Percentiles rank a stretch among this genome's conserved stretches.
These are phyloP conservation scores for Telopea speciosissima DNA, from an alignment of 177 flowering plant species.

Conservation along the genomic window DNA sequence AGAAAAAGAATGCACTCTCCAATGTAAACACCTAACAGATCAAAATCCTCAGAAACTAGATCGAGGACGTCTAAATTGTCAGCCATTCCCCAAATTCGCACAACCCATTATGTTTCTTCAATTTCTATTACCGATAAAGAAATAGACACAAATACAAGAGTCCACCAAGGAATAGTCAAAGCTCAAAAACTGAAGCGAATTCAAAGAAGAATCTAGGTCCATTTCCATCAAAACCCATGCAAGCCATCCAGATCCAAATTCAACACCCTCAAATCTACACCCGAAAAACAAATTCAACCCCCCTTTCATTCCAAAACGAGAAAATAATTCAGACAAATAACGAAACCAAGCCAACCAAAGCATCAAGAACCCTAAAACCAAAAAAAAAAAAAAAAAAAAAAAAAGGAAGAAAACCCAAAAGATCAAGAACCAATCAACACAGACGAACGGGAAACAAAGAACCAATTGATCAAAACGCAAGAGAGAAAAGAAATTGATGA, in stretches of 20 bases:
- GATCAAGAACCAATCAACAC: neutral
- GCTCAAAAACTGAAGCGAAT: neutral
- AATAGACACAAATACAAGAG: neutral
- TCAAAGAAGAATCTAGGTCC: neutral
- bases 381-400: neutral
- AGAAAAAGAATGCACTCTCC: neutral
- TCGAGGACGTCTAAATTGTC: neutral
- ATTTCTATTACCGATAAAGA: neutral
- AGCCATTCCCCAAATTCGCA: neutral
- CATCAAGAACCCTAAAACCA: slow-evolving; percentile 1
- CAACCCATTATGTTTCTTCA: neutral
- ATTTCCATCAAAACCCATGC: neutral
- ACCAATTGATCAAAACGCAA: neutral
- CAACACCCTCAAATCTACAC: neutral
- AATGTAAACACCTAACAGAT: neutral
- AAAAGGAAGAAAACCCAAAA: neutral
- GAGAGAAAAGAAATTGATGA: neutral
- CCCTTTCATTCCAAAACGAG: neutral
- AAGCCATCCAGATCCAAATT: slow-evolving; percentile 4
- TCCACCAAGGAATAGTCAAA: neutral
- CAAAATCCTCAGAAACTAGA: neutral
- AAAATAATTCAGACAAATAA: too few relatives aligned
- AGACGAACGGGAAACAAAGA: neutral
- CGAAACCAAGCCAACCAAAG: neutral
- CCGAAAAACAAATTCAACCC: neutral